phyloP scores from a whole-genome alignment of 768 basidiomycete genomes.

The Rhizopogon roseolus region DNA sequence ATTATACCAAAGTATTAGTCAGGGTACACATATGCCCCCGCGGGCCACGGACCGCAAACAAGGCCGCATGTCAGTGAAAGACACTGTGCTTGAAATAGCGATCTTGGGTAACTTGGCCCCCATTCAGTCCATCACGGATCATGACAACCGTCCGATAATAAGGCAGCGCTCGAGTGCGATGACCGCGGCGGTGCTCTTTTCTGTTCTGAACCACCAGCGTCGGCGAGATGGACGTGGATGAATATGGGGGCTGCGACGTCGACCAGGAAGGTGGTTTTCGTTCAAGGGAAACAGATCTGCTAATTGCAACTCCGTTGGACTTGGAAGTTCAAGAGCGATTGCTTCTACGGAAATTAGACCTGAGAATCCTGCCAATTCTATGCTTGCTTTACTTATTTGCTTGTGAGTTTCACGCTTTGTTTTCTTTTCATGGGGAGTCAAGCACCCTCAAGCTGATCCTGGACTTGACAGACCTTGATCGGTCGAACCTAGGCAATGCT shows the following conservation, averaged over 20 bases:
- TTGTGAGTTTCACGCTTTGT: constrained; percentile 41
- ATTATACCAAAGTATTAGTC: too few relatives aligned
- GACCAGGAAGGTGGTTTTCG: constrained; percentile 25
- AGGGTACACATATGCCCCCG: too few relatives aligned
- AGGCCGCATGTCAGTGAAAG: too few relatives aligned
- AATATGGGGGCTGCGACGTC: constrained; percentile 10
- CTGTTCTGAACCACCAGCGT: not conserved
- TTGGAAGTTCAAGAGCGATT: constrained; percentile 32
- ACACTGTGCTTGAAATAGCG: too few relatives aligned
- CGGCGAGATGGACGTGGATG: not conserved
- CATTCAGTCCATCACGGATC: too few relatives aligned
- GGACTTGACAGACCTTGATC: constrained; percentile 47
- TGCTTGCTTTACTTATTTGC: constrained; percentile 76
- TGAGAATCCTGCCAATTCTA: constrained; percentile 63
- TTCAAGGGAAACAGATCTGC: constrained; percentile 9
- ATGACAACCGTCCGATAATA: too few relatives aligned
- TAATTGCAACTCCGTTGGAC: constrained; percentile 13
- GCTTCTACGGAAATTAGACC: constrained; percentile 62
- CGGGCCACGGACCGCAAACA: too few relatives aligned
- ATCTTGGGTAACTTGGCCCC: too few relatives aligned
- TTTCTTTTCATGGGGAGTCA: not conserved
- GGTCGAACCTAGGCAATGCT: constrained; percentile 78
- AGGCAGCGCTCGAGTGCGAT: too few relatives aligned
- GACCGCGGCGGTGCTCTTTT: not conserved
- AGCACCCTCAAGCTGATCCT: not conserved